Conservation (phyloP, 371 early-diverging fungal species). For the Dichotomocladium elegans region DNA sequence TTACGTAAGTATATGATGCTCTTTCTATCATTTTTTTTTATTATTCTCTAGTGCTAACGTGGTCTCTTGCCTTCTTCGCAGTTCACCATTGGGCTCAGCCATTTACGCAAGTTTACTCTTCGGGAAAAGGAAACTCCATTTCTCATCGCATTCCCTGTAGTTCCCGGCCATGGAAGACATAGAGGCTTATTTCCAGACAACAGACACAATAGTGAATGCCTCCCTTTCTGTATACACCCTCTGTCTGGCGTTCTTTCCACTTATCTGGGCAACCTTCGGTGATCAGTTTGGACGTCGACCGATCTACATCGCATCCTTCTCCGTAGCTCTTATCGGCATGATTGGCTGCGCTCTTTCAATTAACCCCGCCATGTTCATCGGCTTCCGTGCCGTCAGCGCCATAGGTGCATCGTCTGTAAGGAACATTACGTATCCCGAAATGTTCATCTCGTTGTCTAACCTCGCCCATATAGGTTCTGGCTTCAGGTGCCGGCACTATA, state of each 20-base stretch:
- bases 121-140: not conserved
- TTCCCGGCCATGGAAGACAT: conserved; percentile 21
- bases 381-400: conserved; percentile 22
- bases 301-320: conserved; percentile 22
- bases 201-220: conserved; percentile 24
- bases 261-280: conserved; percentile 19
- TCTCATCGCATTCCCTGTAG: conserved; percentile 10
- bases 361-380: conserved; percentile 22
- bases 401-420: conserved; percentile 24
- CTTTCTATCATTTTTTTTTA: not conserved
- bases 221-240: conserved; percentile 27
- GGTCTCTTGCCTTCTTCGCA: not conserved
- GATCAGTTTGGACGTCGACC: conserved; percentile 17
- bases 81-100: conserved; percentile 17
- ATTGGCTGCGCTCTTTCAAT: conserved; percentile 26
- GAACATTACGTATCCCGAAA: not conserved
- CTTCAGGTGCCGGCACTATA: conserved; percentile 47
- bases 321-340: conserved; percentile 20
- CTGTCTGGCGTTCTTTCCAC: conserved; percentile 23
- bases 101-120: conserved; percentile 17
- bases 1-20: conserved; percentile 8
- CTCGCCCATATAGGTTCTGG: conserved; percentile 25
- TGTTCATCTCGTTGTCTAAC: not conserved
- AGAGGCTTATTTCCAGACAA: conserved; percentile 18
- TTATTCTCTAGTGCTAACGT: too few species aligned